Percentiles rank a stretch among this genome's conserved stretches.
Conservation (phyloP, 108 stramenopile genomes). For the Seminavis robusta region DNA sequence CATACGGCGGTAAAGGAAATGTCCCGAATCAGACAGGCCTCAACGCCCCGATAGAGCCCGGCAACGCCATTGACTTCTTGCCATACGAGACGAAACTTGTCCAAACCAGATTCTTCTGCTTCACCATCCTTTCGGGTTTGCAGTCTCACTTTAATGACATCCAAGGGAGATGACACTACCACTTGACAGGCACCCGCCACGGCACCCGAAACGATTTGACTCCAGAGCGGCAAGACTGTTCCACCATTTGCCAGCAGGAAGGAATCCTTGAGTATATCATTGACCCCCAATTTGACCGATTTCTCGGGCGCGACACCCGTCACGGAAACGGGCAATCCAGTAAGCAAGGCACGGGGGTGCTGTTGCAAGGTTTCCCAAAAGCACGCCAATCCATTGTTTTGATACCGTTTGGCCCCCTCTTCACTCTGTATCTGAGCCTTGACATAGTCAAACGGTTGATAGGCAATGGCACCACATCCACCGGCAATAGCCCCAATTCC, state of each 20-base stretch:
- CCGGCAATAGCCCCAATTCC: conserved; percentile 20
- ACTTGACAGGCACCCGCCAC: conserved; percentile 51
- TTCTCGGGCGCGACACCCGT: conserved; percentile 73
- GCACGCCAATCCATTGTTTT: too few relatives aligned
- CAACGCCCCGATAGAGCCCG: conserved; percentile 16
- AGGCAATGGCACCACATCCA: conserved; percentile 17
- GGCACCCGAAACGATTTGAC: conserved; percentile 29
- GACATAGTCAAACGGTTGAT: conserved; percentile 30
- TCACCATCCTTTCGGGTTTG: conserved; percentile 34
- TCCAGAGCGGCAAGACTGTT: conserved; percentile 3
- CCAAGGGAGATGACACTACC: conserved; percentile 65
- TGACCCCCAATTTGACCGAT: conserved; percentile 57
- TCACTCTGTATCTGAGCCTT: conserved; percentile 32
- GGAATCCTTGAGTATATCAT: conserved; percentile 33
- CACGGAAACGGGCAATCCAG: too few relatives aligned
- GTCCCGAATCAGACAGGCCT: conserved; percentile 17
- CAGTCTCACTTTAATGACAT: conserved; percentile 60
- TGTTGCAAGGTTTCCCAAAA: too few relatives aligned
- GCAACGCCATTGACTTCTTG: background rate
- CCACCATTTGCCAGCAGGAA: conserved; percentile 2
- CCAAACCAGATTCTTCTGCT: too few relatives aligned
- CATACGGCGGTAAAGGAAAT: conserved; percentile 16
- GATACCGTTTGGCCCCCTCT: conserved; percentile 1
- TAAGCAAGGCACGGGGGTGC: too few relatives aligned
- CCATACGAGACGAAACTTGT: conserved; percentile 3